These are phyloP conservation scores for Pseudogymnoascus sp. DNA, from an alignment of 2,329 filamentous ascomycete species.

Conservation along the genomic window DNA sequence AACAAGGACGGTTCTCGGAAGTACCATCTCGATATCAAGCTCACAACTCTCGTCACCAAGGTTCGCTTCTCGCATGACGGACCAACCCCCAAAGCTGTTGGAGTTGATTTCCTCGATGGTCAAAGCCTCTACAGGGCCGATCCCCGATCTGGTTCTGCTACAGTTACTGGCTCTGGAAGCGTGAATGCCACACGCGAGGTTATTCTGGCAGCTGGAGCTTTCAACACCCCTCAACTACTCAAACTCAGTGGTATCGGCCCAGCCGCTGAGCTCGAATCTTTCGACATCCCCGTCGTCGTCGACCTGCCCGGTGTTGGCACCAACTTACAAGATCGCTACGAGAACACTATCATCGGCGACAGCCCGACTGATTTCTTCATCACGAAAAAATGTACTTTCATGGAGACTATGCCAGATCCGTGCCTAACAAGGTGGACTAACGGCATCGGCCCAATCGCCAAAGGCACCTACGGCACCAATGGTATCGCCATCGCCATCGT, in stretches of 20 bases:
- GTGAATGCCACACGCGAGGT: constrained; percentile 38
- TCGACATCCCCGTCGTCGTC: constrained; percentile 45
- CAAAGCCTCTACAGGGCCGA: constrained; percentile 38
- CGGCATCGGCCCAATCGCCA: constrained; percentile 15
- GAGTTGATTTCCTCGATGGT: constrained; percentile 38
- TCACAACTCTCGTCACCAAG: constrained; percentile 33
- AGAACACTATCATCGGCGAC: constrained; percentile 40
- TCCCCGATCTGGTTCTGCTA: constrained; percentile 29
- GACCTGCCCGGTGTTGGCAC: constrained; percentile 58
- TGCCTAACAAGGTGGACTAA: constrained; percentile 26
- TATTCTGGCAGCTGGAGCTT: constrained; percentile 42
- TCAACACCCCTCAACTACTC: constrained; percentile 42
- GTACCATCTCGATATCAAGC: constrained; percentile 19
- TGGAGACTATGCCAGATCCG: constrained; percentile 31
- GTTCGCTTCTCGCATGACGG: constrained; percentile 32
- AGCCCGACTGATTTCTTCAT: constrained; percentile 33
- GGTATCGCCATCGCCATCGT: constrained; percentile 41
- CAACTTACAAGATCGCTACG: constrained; percentile 54
- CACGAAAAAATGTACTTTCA: constrained; percentile 32
- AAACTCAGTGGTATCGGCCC: constrained; percentile 42
- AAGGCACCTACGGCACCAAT: constrained; percentile 33
- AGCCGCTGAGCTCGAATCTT: constrained; percentile 31
- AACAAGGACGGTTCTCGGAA: constrained; percentile 19
- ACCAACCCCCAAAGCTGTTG: constrained; percentile 32
- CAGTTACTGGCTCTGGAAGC: constrained; percentile 23